Evolutionary conservation across 2,329 filamentous ascomycete species (phyloP).

Genomic region (Penicillium sumatraense): DNA sequence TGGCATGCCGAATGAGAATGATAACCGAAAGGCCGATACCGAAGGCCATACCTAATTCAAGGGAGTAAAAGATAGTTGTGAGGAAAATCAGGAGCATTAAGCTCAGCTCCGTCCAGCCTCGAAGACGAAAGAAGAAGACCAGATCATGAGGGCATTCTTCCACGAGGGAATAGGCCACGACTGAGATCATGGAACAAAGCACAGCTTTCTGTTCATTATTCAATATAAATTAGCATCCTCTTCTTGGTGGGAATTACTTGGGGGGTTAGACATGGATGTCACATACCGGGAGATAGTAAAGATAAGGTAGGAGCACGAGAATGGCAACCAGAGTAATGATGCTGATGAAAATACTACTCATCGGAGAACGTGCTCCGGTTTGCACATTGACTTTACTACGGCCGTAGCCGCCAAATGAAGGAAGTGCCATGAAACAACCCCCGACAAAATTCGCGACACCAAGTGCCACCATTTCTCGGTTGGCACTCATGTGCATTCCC

Average conservation of each 20-base stretch:
- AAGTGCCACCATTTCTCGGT: slow-evolving; percentile 89
- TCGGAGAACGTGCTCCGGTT: slow-evolving; percentile 88
- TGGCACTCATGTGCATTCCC: slow-evolving; percentile 82
- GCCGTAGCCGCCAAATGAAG: slow-evolving; percentile 94
- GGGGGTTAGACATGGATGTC: neutral
- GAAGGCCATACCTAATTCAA: slow-evolving; percentile 90
- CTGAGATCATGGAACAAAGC: slow-evolving; percentile 89
- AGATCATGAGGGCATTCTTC: slow-evolving; percentile 96
- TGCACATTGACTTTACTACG: slow-evolving; percentile 93
- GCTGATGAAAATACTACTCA: slow-evolving; percentile 88
- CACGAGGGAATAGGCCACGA: slow-evolving; percentile 91
- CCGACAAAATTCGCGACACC: slow-evolving; percentile 90
- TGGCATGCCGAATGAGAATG: slow-evolving; percentile 86
- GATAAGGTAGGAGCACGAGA: slow-evolving; percentile 81
- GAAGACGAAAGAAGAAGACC: slow-evolving; percentile 82
- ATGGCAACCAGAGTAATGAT: slow-evolving; percentile 81
- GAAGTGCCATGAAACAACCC: slow-evolving; percentile 88
- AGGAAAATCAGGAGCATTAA: slow-evolving; percentile 91
- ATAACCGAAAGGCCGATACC: slow-evolving; percentile 90
- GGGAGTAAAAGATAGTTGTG: slow-evolving; percentile 91
- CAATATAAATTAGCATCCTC: slow-evolving; percentile 4
- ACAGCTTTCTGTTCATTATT: slow-evolving; percentile 74
- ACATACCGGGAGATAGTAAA: slow-evolving; percentile 92
- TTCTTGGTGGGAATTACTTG: neutral
- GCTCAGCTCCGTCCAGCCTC: slow-evolving; percentile 81